phyloP scores from a whole-genome alignment of 2,329 filamentous ascomycete genomes.

The Scortechinia acanthostroma region DNA sequence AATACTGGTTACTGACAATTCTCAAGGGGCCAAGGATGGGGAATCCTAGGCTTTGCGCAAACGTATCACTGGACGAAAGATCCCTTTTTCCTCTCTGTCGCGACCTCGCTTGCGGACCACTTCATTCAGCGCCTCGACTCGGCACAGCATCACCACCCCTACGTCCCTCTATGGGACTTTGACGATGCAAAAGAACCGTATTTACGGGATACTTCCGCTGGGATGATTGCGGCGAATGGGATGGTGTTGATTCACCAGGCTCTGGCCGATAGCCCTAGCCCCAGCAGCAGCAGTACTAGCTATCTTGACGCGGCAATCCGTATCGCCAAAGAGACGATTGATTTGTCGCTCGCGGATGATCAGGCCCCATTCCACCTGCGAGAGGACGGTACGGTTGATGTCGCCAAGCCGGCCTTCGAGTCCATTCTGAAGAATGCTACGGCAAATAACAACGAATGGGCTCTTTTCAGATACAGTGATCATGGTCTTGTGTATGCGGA shows the following conservation, averaged over 20 bases:
- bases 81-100: slow-evolving; percentile 26
- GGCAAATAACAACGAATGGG: slow-evolving; percentile 20
- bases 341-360: not conserved
- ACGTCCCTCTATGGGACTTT: not conserved
- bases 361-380: too few relatives aligned
- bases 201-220: slow-evolving; percentile 14
- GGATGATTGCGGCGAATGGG: slow-evolving; percentile 3
- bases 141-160: too few relatives aligned
- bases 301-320: not conserved
- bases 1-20: too few relatives aligned
- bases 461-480: slow-evolving; percentile 15
- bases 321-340: not conserved
- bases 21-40: slow-evolving; percentile 39
- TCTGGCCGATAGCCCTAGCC: slow-evolving; percentile 5
- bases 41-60: slow-evolving; percentile 36
- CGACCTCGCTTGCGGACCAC: slow-evolving; percentile 33
- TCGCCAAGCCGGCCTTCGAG: slow-evolving; percentile 12
- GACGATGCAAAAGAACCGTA: not conserved
- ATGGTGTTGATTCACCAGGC: slow-evolving; percentile 8
- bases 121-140: slow-evolving; percentile 30
- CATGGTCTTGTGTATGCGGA: slow-evolving; percentile 38
- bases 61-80: slow-evolving; percentile 38
- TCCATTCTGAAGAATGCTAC: slow-evolving; percentile 20
- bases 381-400: not conserved
- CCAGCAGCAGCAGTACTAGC: not conserved